A percentile compares a stretch with the other conserved stretches of the same genome.
phyloP scores from a whole-genome alignment of 1,284 basidiomycete species.

The Hymenochaete sp. region DNA sequence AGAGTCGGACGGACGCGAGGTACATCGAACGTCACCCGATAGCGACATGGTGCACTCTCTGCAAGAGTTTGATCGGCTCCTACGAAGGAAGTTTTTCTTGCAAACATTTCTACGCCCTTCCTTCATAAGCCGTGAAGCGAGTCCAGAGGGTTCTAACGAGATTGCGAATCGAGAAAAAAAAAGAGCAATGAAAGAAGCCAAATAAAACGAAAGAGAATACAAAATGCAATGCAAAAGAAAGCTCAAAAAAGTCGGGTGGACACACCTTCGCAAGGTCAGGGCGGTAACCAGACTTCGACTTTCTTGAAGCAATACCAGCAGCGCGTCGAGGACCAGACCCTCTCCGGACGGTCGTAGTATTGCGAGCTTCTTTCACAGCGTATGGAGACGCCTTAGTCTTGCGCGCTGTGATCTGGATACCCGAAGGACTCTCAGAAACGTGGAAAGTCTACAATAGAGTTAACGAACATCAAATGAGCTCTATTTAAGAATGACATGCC shows the following conservation, averaged over 20 bases:
- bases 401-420: conserved; percentile 60
- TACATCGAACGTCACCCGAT: conserved; percentile 52
- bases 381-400: conserved; percentile 57
- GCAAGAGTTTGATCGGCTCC: conserved; percentile 15
- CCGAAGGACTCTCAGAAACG: conserved; percentile 50
- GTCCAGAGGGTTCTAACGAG: conserved; percentile 31
- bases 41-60: conserved; percentile 50
- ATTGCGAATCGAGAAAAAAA: conserved; percentile 40
- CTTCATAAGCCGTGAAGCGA: conserved; percentile 52
- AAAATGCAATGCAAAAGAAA: conserved; percentile 1
- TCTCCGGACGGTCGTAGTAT: conserved; percentile 52
- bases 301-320: conserved; percentile 58
- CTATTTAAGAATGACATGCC: conserved; percentile 33
- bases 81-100: conserved; percentile 20
- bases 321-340: conserved; percentile 71
- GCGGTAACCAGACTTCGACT: conserved; percentile 71
- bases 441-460: conserved; percentile 48
- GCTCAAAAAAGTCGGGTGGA: conserved; percentile 23
- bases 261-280: conserved; percentile 77
- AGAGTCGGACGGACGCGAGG: conserved; percentile 59
- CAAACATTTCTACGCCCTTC: conserved; percentile 37
- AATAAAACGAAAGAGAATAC: conserved; percentile 17
- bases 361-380: conserved; percentile 40
- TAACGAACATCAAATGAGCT: not conserved
- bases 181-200: conserved; percentile 17